Conservation (phyloP, 2,329 filamentous ascomycete genomes). For the Ceratocystis cacaofunesta region DNA sequence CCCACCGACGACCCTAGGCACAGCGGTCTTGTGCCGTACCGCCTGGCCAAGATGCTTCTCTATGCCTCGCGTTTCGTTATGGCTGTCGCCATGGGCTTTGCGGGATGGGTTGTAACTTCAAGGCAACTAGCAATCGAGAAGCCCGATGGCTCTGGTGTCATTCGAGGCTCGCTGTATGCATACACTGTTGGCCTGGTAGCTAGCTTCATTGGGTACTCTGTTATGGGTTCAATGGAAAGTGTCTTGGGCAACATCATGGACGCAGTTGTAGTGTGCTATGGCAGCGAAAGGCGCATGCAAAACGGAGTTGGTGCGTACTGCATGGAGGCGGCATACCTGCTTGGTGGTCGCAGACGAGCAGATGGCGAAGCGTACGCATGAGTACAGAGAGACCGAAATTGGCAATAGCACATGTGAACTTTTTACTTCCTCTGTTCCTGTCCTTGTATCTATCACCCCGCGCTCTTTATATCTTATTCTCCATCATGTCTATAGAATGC, state of each 20-base stretch:
- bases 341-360: conserved; percentile 38
- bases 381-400: not conserved
- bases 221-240: conserved; percentile 80
- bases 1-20: conserved; percentile 25
- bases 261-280: conserved; percentile 84
- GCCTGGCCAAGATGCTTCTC: conserved; percentile 77
- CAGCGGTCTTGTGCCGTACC: conserved; percentile 61
- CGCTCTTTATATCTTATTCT: no score
- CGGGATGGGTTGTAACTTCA: conserved; percentile 91
- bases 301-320: conserved; percentile 65
- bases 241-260: conserved; percentile 78
- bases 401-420: not conserved
- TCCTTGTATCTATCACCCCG: not conserved
- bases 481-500: conserved; percentile 4
- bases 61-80: conserved; percentile 86
- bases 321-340: conserved; percentile 77
- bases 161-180: conserved; percentile 76
- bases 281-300: conserved; percentile 62
- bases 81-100: conserved; percentile 77
- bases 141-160: conserved; percentile 34
- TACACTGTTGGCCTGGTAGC: conserved; percentile 89
- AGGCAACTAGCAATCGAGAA: conserved; percentile 53
- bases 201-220: conserved; percentile 86
- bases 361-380: conserved; percentile 12
- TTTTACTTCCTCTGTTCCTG: not conserved